These are phyloP conservation scores for Sarcodon aspratus DNA, from an alignment of 768 basidiomycete species.

Conservation along the genomic window DNA sequence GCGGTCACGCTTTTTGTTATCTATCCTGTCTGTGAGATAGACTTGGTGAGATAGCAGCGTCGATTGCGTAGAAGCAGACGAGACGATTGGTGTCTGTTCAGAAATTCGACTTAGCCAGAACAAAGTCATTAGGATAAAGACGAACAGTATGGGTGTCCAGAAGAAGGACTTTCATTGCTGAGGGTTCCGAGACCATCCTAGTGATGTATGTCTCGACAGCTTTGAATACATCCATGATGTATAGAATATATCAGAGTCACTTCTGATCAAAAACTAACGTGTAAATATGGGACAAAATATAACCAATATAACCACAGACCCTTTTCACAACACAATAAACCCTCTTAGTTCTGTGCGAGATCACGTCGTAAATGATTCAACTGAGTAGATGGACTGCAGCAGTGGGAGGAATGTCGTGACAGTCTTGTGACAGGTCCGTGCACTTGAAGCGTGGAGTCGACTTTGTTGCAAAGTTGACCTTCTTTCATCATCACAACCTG, in stretches of 20 bases:
- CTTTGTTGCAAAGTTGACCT: neutral
- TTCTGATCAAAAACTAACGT: no score
- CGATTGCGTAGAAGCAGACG: conserved; percentile 89
- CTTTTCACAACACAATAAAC: no score
- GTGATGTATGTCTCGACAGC: conserved; percentile 90
- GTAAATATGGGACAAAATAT: no score
- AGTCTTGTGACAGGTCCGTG: no score
- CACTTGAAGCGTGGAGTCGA: no score
- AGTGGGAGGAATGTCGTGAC: no score
- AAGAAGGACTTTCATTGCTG: conserved; percentile 91
- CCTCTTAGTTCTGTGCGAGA: no score
- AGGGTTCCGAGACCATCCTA: conserved; percentile 77
- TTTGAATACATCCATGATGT: conserved; percentile 84
- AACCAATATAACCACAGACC: no score
- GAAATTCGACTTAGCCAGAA: neutral
- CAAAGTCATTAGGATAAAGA: conserved; percentile 5
- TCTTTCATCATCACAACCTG: neutral
- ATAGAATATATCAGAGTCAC: neutral
- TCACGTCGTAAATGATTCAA: no score
- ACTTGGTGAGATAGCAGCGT: conserved; percentile 90
- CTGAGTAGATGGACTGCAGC: no score
- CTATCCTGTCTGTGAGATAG: conserved; percentile 95
- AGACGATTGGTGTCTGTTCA: conserved; percentile 87
- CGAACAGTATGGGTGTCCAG: conserved; percentile 89
- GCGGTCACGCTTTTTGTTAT: conserved; percentile 83